Evolutionary conservation across 2,329 filamentous ascomycete genomes (phyloP), one percentile per base, ranked within the genome.

Genomic region (Trichophyton verrucosum): DNA sequence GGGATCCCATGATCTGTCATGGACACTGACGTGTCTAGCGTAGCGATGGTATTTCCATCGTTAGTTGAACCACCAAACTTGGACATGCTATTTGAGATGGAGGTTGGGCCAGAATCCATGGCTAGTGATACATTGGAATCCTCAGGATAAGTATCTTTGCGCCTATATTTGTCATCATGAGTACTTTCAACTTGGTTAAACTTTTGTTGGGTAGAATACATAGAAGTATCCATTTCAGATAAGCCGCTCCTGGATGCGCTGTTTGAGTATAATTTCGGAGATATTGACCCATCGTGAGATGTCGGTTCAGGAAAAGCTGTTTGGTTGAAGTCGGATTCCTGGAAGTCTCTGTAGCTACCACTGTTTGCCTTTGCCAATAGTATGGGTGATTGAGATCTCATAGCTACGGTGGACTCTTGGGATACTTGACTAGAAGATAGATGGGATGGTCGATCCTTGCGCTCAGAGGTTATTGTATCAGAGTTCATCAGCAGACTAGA

Each of bases 71-170:
- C 65, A 33, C 68, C 66, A 11, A 70, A 65, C 38, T 69, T 71
- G 47, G 66, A 67, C 53, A 69, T 63, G 57, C 68, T 73, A 61
- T 67, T 72, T 61, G 69, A 64, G 36, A 67, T 61, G 46, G 70
- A 69, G 30, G 66, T 65, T 58, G 71, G 58, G 38, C 61, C 61
- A 11, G 69, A 68, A 30, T 74, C 71, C 4, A 62, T 64, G 20
- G 63, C 66, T 27, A 70, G 62, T 59, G 72, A 72, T 58, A 67
- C 63, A 8, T 68, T 66, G 13, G 72, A 73, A 59, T 68, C 70
- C 17, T 69, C 70, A 47, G 67, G 65, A 20, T 65, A 64, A 62
- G 65, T 68, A 33, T 68, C 77, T 55, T 80, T 77, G 56, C 58
- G 56, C 11, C 67, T 63, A 8, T 63, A 27, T 2, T 61, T 58